Conservation (phyloP, 2,329 filamentous ascomycete species). For the Pezicula carpinea region DNA sequence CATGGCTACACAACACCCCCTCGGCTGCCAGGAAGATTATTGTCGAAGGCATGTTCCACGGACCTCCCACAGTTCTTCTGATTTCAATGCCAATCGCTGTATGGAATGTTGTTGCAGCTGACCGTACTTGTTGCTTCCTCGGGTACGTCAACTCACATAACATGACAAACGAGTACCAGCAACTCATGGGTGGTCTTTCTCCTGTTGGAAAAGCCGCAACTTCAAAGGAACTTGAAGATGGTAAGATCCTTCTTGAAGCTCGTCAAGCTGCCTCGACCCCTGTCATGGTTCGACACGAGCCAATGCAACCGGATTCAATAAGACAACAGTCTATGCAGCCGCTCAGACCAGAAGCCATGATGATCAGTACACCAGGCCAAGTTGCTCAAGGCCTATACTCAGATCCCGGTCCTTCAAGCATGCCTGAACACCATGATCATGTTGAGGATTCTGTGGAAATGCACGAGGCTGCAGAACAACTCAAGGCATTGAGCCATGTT, state of each 20-base stretch:
- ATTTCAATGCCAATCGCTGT: conserved; percentile 62
- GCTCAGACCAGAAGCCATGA: conserved; percentile 19
- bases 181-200: conserved; percentile 43
- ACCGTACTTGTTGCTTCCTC: conserved; percentile 62
- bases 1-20: conserved; percentile 59
- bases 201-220: conserved; percentile 38
- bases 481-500: conserved; percentile 61
- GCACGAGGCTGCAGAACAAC: conserved; percentile 63
- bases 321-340: conserved; percentile 15
- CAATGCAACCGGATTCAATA: conserved; percentile 12
- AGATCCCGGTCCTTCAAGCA: conserved; percentile 16
- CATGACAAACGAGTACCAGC: conserved; percentile 60
- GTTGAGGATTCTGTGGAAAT: conserved; percentile 64
- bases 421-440: conserved; percentile 38
- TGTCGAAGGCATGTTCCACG: conserved; percentile 64
- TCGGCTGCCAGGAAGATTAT: conserved; percentile 52
- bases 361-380: conserved; percentile 21
- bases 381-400: conserved; percentile 22
- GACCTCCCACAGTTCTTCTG: conserved; percentile 60
- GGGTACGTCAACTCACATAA: conserved; percentile 64
- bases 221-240: conserved; percentile 51
- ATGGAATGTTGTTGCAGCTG: conserved; percentile 60
- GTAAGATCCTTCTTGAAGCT: conserved; percentile 47
- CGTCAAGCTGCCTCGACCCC: conserved; percentile 30
- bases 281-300: conserved; percentile 39